Evolutionary conservation across 495 filamentous ascomycete genomes (phyloP), one percentile per base, ranked within the genome.

Genomic region (Aspergillus biplanus): DNA sequence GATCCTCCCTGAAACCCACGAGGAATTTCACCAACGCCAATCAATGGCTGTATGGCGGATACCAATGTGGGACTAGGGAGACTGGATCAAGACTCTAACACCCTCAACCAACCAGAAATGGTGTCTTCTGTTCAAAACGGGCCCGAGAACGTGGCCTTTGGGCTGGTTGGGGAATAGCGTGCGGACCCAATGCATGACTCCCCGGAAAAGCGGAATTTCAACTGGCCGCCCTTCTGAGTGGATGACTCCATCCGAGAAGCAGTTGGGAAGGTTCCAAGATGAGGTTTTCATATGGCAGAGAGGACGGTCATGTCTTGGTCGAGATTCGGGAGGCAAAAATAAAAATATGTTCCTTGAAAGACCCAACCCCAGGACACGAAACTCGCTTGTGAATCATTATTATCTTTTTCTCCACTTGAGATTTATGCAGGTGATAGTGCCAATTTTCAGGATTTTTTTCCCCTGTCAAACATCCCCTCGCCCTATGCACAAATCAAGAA

Each of bases 21-120:
- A 52, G 50, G 31, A 44, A 55, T 35, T 62, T 56, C 49, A 21
- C 15, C 33, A 54, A 56, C 42, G 31, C 65, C 65, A 67, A 67
- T 67, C 54, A 55, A 46, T 31, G 34, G n/a, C 31, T 21, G 7
- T 33, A 15, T 33, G 53, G 61, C 62, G 65, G 65, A 64, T 58
- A 50, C 65, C n/a, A 9, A 65, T 65, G 62, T 65, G 66, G 66
- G 66, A 61, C 61, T 63, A 57, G 59, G 39, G 18, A 33, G 34
- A 57, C 11, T 33, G 33, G 32, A 60, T 52, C 46, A 37, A 27
- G 21, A 27, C 21, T 27, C 46, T 16, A 27, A 33, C 35, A 48
- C 2, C 11, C 56, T 49, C 4, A 49, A 49, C 32, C 32, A 54
- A 54, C 52, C 52, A 33, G 27, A 54, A 44, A 15, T 13, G 39